Evolutionary conservation across 345 rosid genomes (phyloP), one percentile per base, ranked within the genome.

Genomic region (Cardamine occulta): DNA sequence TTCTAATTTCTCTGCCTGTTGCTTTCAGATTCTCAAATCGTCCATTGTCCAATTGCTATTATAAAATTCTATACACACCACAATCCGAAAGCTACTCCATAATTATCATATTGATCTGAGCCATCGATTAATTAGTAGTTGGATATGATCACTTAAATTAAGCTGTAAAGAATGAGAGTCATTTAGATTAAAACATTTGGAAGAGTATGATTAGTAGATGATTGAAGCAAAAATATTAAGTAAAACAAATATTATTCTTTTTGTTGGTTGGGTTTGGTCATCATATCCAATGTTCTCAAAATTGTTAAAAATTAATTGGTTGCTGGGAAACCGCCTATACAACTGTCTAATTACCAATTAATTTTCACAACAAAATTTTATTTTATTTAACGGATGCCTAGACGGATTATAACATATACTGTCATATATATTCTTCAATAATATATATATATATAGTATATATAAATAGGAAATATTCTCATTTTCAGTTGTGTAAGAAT

Each of bases 11-110:
- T 72, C 26, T 24, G 69, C 68, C 13, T 26, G 74, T 78, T 72
- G 64, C 77, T 78, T 78, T 78, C 77, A 60, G 29, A 78, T 31
- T 49, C 63, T 66, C 40, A 63, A 78, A 53, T 66, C 54, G 51
- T 40, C 81, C 68, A 72, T 40, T 78, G 63, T 66, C 69, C 57
- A 66, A 72, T 66, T 58, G 58, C 40, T 26, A 40, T 72, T 72
- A 72, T 51, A 66, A 72, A 72, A 59, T 72, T 78, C 77, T 51
- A 37, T 37, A 9, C 68, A 66, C 77, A 72, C 74, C 77, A 78
- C 69, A 72, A 72, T 42, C 23, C 10, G 69, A 78, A 35, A 72
- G 77, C 69, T 59, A 72, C 77, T 66, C 15, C 63, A 63, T 54
- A 49, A 54, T 44, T 35, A 8, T 60, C 63, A 49, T 68, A 47